Base-by-base conservation (phyloP, 2,329 filamentous ascomycete species). In the Mariannaea elegans region DNA sequence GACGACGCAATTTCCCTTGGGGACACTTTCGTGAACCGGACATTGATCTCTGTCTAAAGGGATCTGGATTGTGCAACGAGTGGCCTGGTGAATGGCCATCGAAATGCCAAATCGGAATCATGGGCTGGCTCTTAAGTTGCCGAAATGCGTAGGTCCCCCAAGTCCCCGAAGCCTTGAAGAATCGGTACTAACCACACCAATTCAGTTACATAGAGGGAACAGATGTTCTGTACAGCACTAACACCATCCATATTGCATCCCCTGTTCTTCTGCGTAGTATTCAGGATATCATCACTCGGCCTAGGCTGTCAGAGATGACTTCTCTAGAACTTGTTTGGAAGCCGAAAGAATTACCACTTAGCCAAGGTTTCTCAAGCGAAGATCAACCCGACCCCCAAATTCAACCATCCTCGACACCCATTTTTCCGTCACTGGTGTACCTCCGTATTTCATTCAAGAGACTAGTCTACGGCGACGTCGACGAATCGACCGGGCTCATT, bases 91-190 rank as follows among this genome's bases (percentile, higher is more conserved):
- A 51, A 27, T 67, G 56, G 59, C 57, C 62, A 7, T 41, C 13
- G 6, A 60, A 61, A 13, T 67, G 63, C 50, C 57, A 63, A 32
- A 58, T 74, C n/a, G 73, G 72, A 4, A 64, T 67, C 21, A 69
- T 73, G 64, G 72, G 71, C 14, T 74, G 72, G 72, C 50, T 75
- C 16, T 44, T 73, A 19, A 52, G 64, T 6, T 73, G 73, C 38
- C 68, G 66, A 41, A 65, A 69, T 31, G 71, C 73, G 67, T 69
- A 49, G 47, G 67, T 14, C 12, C 13, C 16, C 34, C 44, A 10
- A 19, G 4, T 18, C 16, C 31, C 34, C 12, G 21, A 10, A 23
- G 39, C 13, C 24, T 13, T 19, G 4, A 38, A 14, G 3, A 14
- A 14, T 16, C 5, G 14, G 16, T 16, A 44, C 59, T 59, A 14